A percentile compares a stretch with the other conserved stretches of the same genome.
Evolutionary conservation across 257 asterid genomes (phyloP).

Genomic region (Marsdenia floribunda): DNA sequence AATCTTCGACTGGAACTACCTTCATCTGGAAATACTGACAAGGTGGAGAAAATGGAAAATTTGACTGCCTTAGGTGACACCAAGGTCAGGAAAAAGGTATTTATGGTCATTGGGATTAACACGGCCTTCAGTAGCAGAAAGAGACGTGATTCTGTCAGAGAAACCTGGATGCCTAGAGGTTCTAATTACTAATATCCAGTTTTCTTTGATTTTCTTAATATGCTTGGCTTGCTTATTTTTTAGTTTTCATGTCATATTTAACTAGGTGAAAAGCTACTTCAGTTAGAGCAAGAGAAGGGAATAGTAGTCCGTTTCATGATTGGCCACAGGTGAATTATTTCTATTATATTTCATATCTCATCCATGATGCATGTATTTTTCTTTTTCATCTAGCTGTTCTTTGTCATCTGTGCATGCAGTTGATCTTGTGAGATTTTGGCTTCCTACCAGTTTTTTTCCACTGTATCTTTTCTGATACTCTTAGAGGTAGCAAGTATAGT

Average conservation of each 20-base stretch:
- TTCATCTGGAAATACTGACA: slow-evolving; percentile 27
- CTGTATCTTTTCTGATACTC: neutral
- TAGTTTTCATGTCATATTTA: neutral
- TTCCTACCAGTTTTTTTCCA: neutral
- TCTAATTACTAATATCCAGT: neutral
- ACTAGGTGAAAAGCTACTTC: slow-evolving; percentile 51
- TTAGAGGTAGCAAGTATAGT: neutral
- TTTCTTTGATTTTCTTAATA: neutral
- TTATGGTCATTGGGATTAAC: slow-evolving; percentile 71
- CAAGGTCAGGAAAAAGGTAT: slow-evolving; percentile 33
- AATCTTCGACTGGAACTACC: slow-evolving; percentile 54
- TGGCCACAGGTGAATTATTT: slow-evolving; percentile 64
- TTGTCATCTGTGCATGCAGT: no score
- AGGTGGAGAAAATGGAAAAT: slow-evolving; percentile 27
- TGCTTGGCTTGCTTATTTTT: neutral
- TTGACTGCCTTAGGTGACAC: slow-evolving; percentile 12
- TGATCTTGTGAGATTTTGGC: neutral
- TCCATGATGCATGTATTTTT: neutral
- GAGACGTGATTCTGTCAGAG: slow-evolving; percentile 81
- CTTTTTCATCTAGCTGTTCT: neutral
- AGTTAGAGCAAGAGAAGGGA: slow-evolving; percentile 71
- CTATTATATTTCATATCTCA: neutral
- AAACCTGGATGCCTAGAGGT: slow-evolving; percentile 93
- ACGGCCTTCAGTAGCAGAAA: slow-evolving; percentile 79
- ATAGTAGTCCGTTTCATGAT: slow-evolving; percentile 76